These are phyloP conservation scores for Trichoderma asperellum DNA, from an alignment of 2,329 filamentous ascomycete species.

Conservation along the genomic window DNA sequence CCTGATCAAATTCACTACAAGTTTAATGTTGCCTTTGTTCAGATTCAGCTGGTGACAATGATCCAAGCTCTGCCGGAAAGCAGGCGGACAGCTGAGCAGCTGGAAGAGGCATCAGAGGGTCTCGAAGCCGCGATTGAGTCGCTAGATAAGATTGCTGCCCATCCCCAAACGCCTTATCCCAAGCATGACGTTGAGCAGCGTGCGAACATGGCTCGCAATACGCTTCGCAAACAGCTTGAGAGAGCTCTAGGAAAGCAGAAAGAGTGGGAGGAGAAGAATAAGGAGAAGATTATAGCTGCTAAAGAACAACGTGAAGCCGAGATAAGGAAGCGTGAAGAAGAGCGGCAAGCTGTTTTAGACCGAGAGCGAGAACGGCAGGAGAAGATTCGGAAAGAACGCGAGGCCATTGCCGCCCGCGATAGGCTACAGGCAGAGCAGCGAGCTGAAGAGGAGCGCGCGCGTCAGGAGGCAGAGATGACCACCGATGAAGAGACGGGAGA, in stretches of 20 bases:
- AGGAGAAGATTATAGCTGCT: slow-evolving; percentile 81
- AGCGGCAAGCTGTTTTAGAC: slow-evolving; percentile 68
- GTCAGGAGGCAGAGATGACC: slow-evolving; percentile 73
- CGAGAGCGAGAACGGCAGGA: slow-evolving; percentile 74
- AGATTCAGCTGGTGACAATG: slow-evolving; percentile 87
- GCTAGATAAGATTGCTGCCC: slow-evolving; percentile 64
- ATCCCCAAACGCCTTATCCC: slow-evolving; percentile 80
- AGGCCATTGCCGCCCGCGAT: slow-evolving; percentile 77
- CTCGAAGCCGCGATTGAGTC: slow-evolving; percentile 83
- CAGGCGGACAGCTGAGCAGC: slow-evolving; percentile 76
- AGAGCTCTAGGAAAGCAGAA: slow-evolving; percentile 81
- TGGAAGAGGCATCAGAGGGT: slow-evolving; percentile 77
- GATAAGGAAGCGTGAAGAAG: slow-evolving; percentile 75
- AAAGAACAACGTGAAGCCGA: slow-evolving; percentile 80
- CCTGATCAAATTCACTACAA: slow-evolving; percentile 88
- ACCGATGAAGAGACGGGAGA: slow-evolving; percentile 83
- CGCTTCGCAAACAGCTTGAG: slow-evolving; percentile 88
- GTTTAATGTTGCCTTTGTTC: slow-evolving; percentile 97
- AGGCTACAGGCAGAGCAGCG: slow-evolving; percentile 71
- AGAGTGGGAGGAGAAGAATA: slow-evolving; percentile 92
- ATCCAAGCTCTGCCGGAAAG: slow-evolving; percentile 76
- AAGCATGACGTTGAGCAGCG: slow-evolving; percentile 89
- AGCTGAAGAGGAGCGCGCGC: slow-evolving; percentile 42
- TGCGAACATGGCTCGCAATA: slow-evolving; percentile 96
- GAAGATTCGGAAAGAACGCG: slow-evolving; percentile 84